A percentile compares a stretch with the other conserved stretches of the same genome.
phyloP scores from a whole-genome alignment of 495 filamentous ascomycete genomes.

The Tuber umbilicatum region DNA sequence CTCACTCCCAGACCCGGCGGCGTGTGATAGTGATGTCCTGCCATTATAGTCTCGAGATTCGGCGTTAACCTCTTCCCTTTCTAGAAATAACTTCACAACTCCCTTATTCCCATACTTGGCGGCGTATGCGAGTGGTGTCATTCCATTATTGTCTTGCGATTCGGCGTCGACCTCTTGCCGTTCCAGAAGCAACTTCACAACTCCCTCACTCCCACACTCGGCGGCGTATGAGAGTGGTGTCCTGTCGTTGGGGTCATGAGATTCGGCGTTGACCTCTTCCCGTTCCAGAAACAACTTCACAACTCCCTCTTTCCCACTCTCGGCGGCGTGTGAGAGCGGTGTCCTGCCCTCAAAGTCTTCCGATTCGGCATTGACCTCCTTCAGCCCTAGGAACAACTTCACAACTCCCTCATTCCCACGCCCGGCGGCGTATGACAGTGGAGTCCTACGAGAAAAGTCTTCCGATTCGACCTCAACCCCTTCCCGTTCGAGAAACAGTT shows the following conservation, averaged over 20 bases:
- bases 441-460: slow-evolving; percentile 1
- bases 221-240: slow-evolving; percentile 13
- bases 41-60: too few species aligned
- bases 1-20: too few species aligned
- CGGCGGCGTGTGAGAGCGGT: slow-evolving; percentile 29
- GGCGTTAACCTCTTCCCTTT: too few species aligned
- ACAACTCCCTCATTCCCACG: slow-evolving; percentile 33
- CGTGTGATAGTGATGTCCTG: too few species aligned
- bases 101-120: not conserved
- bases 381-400: slow-evolving; percentile 29
- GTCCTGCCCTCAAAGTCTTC: slow-evolving; percentile 37
- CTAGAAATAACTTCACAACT: too few species aligned
- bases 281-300: too few species aligned
- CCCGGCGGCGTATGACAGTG: slow-evolving; percentile 6
- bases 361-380: slow-evolving; percentile 10
- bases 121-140: slow-evolving; percentile 39
- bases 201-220: slow-evolving; percentile 28
- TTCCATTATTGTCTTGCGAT: slow-evolving; percentile 27
- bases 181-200: slow-evolving; percentile 35
- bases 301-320: not conserved
- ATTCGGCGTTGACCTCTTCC: too few species aligned
- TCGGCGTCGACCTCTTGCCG: slow-evolving; percentile 12
- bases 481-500: slow-evolving; percentile 33
- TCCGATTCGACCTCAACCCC: not conserved
- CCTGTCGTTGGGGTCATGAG: too few species aligned